Conservation (phyloP, 495 filamentous ascomycete species). For the Podospora australis region DNA sequence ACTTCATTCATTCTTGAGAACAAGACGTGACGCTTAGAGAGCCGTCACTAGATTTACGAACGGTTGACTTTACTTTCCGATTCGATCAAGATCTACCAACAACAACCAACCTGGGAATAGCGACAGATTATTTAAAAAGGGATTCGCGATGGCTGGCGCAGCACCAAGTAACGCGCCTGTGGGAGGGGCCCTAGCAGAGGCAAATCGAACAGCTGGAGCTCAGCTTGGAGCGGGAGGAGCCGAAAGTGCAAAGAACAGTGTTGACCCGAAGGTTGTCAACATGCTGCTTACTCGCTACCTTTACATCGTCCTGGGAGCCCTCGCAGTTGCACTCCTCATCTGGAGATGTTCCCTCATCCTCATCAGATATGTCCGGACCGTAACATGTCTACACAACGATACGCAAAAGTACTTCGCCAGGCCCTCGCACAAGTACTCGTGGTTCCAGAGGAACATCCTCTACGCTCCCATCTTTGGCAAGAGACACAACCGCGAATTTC, state of each 20-base stretch:
- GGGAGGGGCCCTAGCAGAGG: no score
- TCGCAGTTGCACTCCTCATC: slow-evolving; percentile 35
- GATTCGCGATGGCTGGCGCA: slow-evolving; percentile 4
- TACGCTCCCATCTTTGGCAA: slow-evolving; percentile 77
- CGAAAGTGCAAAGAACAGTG: slow-evolving; percentile 9
- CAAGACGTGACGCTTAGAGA: no score
- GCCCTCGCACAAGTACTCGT: slow-evolving; percentile 48
- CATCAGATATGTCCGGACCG: slow-evolving; percentile 64
- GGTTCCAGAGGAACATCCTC: slow-evolving; percentile 73
- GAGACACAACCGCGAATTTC: slow-evolving; percentile 82
- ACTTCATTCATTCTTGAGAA: neutral
- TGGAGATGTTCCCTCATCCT: slow-evolving; percentile 49
- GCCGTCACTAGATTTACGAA: no score
- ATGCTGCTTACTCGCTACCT: slow-evolving; percentile 42
- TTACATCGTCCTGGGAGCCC: slow-evolving; percentile 37
- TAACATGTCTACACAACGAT: slow-evolving; percentile 63
- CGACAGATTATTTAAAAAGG: neutral
- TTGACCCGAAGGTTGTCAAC: slow-evolving; percentile 30
- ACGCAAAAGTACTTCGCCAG: slow-evolving; percentile 51
- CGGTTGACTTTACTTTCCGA: neutral
- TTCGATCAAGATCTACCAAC: neutral
- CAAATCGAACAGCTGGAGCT: slow-evolving; percentile 6
- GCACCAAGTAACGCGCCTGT: slow-evolving; percentile 4
- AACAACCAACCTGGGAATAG: neutral
- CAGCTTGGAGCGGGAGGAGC: slow-evolving; percentile 1